Evolutionary conservation across 345 rosid species (phyloP), one percentile per base, ranked within the genome.

Genomic region (Murraya paniculata): DNA sequence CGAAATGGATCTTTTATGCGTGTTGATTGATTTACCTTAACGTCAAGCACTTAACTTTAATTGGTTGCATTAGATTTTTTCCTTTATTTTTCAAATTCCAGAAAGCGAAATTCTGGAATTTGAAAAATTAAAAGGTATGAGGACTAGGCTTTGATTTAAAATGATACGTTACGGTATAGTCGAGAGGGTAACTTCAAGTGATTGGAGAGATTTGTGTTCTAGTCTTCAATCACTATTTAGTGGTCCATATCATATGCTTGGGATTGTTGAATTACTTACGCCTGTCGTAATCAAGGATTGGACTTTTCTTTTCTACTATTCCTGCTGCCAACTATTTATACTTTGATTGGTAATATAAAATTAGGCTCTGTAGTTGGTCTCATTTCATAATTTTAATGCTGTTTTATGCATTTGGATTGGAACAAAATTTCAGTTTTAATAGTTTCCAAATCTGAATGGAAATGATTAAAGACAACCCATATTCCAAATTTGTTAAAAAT

Each of bases 21-120:
- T 21, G 48, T 36, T 53, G 31, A 25, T 62, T 61, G 75, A 60
- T 55, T 84, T 61, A n/a, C 62, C 28, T 22, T 61, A 68, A 22
- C 64, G 61, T 66, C 80, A 53, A 59, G n/a, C 66, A 72, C 72
- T 66, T 55, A 39, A 30, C 13, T 65, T 62, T 30, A 1, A 58
- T 53, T 55, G 67, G 67, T 71, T 31, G 70, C 79, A 59, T 27
- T 35, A 9, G 28, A 36, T 60, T 24, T 59, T 59, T 65, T 18
- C 14, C 45, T 50, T 64, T 53, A 13, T 45, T 13, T 41, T 38
- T 38, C 9, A n/a, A 8, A 31, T 22, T 55, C 2, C 5, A 71
- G 39, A 45, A 48, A 25, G 39, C 27, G 33, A 41, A 58, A 22
- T 11, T 10, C n/a, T 38, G 24, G n/a, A n/a, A n/a, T n/a, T n/a